Base-by-base conservation (phyloP, 1,139 yeast species). In the Nadsonia starkeyi-henricii region DNA sequence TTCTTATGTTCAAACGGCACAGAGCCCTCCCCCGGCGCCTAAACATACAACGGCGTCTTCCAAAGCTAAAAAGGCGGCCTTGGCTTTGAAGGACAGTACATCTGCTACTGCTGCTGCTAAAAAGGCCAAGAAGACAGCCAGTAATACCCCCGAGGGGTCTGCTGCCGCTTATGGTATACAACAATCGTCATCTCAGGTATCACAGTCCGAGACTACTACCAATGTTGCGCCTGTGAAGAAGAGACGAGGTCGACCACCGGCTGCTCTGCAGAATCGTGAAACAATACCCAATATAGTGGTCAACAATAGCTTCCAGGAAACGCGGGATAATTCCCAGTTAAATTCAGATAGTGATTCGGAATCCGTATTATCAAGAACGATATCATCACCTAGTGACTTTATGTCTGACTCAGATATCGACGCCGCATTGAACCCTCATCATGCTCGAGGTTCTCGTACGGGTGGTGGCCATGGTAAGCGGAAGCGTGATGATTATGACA, bases 21-120 rank as follows among this genome's bases (percentile, higher is more conserved):
- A 60, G 18, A 57, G 59, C 28, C 67, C 67, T n/a, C 69, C 70
- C 1, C 63, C 63, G 7, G 67, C 67, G 5, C 68, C 69, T 3
- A 61, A 62, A 47, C 60, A 59, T 49, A 51, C 53, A 2, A 53
- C 55, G 28, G 50, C 57, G 2, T 13, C 17, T 4, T 33, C 39
- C 15, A 53, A 54, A 33, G 49, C 58, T 33, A 53, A 57, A 44
- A 50, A 56, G 17, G 55, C 55, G 13, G 57, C 58, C 17, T 50
- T 61, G 13, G 51, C 55, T 19, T 47, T 49, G 47, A 54, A 51
- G 15, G 53, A 52, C 20, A 47, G 52, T 19, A 52, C 55, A 1
- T 36, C 50, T 9, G 42, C 48, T 18, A 50, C 43, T 20, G 51
- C 51, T 30, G 28, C 50, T 15, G 52, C 57, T 3, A 51, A 52